Evolutionary conservation across 192 early-diverging fungal species (phyloP).

Genomic region (Phycomyces blakesleeanus): DNA sequence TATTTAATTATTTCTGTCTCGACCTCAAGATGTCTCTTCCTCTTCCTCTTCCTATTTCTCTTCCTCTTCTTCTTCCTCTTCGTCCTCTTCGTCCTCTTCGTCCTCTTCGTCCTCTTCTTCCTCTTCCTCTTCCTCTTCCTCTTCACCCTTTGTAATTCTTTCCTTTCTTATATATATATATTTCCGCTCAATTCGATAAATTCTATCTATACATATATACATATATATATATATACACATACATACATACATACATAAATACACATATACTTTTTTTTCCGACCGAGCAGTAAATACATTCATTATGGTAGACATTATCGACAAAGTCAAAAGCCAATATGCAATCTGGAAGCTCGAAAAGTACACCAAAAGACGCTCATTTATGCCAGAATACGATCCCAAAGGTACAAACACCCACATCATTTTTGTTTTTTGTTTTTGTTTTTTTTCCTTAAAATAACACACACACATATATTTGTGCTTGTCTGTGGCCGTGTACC

Average conservation of each 20-base stretch:
- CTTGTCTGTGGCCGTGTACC: too few relatives aligned
- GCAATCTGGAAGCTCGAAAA: slow-evolving; percentile 21
- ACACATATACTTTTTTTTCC: background rate
- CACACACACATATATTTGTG: too few relatives aligned
- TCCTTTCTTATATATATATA: too few relatives aligned
- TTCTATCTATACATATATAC: too few relatives aligned
- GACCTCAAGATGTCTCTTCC: background rate
- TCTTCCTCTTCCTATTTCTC: background rate
- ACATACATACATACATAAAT: too few relatives aligned
- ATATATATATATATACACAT: background rate
- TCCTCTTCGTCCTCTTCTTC: background rate
- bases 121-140: background rate
- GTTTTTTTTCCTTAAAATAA: too few relatives aligned
- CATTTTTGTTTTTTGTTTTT: too few relatives aligned
- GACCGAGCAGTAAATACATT: background rate
- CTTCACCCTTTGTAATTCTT: too few relatives aligned
- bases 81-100: background rate
- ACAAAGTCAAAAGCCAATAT: slow-evolving; percentile 16
- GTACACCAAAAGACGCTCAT: slow-evolving; percentile 24
- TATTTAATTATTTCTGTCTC: background rate
- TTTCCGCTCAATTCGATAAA: too few relatives aligned
- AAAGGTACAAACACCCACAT: too few relatives aligned
- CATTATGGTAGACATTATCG: slow-evolving; percentile 16
- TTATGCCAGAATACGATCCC: slow-evolving; percentile 16
- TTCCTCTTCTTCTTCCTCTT: slow-evolving; percentile 1